These are phyloP conservation scores for Sarocladium brachiariae DNA, from an alignment of 2,329 filamentous ascomycete species.

Conservation along the genomic window DNA sequence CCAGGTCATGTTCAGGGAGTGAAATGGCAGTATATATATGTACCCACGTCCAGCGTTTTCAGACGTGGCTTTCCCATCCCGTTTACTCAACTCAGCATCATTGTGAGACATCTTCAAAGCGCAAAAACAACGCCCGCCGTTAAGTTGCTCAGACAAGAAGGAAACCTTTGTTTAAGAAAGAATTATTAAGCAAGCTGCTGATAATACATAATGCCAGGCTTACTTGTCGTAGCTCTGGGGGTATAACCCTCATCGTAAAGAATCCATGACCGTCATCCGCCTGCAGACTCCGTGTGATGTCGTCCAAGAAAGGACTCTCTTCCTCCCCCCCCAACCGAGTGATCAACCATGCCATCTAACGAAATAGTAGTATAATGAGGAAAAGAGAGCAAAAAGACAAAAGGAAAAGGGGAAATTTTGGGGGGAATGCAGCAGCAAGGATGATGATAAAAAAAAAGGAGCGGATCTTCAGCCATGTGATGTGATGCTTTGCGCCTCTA, in stretches of 20 bases:
- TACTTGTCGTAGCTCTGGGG: neutral
- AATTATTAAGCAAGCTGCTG: neutral
- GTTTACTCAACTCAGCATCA: too few species aligned
- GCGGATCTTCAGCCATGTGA: too few species aligned
- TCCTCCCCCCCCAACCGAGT: neutral
- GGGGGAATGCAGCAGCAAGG: neutral
- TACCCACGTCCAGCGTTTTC: too few species aligned
- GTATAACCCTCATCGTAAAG: neutral
- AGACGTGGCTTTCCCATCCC: too few species aligned
- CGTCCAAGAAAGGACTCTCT: neutral
- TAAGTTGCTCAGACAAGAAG: neutral
- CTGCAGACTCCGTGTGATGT: constrained; percentile 7
- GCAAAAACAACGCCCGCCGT: too few species aligned
- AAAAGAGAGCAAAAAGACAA: neutral
- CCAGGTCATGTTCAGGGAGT: constrained; percentile 30
- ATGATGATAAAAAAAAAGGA: too few species aligned
- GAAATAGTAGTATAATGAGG: neutral
- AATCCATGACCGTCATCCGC: constrained; percentile 9
- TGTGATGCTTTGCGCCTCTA: too few species aligned
- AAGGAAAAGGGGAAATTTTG: neutral
- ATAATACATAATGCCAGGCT: neutral
- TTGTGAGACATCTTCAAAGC: too few species aligned
- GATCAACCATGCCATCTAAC: constrained; percentile 1
- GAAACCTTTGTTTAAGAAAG: too few species aligned
- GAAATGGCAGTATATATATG: too few species aligned